These are phyloP conservation scores for Kodamaea leandrae DNA, from an alignment of 805 yeast species.

Conservation along the genomic window DNA sequence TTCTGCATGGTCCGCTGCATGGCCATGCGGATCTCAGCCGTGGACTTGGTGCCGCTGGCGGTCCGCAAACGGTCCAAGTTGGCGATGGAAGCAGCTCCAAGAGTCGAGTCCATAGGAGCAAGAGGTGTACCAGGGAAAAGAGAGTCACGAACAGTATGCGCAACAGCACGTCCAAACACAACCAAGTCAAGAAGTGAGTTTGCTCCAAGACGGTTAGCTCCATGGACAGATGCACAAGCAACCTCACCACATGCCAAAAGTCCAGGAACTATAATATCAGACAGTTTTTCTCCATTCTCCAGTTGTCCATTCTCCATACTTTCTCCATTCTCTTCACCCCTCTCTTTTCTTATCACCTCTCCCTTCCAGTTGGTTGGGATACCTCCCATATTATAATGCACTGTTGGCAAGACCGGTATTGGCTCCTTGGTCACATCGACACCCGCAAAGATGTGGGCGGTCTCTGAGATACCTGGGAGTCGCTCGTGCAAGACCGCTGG, in stretches of 20 bases:
- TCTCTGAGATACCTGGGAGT: conserved; percentile 98
- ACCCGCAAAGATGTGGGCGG: conserved; percentile 98
- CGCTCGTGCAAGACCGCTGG: conserved; percentile 89
- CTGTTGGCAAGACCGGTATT: conserved; percentile 96
- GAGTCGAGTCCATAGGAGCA: conserved; percentile 74
- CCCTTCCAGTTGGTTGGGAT: conserved; percentile 97
- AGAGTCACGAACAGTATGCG: conserved; percentile 83
- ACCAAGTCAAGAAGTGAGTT: conserved; percentile 94
- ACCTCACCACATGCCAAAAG: conserved; percentile 97
- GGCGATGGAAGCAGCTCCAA: conserved; percentile 86
- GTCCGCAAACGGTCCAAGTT: conserved; percentile 86
- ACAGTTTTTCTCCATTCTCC: conserved; percentile 67
- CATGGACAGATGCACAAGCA: conserved; percentile 98
- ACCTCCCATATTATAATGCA: conserved; percentile 99
- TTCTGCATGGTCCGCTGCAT: conserved; percentile 97
- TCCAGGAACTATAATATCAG: conserved; percentile 91
- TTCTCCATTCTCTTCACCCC: not conserved
- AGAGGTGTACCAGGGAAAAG: conserved; percentile 88
- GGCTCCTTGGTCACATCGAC: conserved; percentile 99
- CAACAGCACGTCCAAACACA: conserved; percentile 97
- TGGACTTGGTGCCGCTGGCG: conserved; percentile 76
- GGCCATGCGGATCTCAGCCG: conserved; percentile 83
- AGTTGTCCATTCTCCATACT: not conserved
- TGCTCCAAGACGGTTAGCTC: conserved; percentile 99
- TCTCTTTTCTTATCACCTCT: conserved; percentile 78